phyloP scores from a whole-genome alignment of 2,329 filamentous ascomycete species.

The Thielaviopsis populi region DNA sequence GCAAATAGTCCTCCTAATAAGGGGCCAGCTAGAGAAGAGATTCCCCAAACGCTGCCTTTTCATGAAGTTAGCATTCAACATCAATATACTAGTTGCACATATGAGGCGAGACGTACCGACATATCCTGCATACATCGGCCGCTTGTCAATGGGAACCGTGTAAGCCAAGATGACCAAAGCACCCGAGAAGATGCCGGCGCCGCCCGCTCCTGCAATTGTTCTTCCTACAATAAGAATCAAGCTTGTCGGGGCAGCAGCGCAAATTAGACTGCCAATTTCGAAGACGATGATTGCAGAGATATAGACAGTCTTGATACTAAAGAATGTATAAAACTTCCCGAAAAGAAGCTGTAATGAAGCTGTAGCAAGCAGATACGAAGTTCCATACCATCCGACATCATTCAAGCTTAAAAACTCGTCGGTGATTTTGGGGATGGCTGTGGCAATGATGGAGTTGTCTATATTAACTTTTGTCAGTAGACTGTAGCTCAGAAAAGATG shows the following conservation, averaged over 20 bases:
- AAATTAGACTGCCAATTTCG: constrained; percentile 31
- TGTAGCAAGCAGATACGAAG: constrained; percentile 29
- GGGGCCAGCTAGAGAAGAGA: constrained; percentile 23
- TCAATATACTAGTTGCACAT: constrained; percentile 14
- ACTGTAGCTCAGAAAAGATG: neutral
- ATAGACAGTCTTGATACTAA: constrained; percentile 29
- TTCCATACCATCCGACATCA: constrained; percentile 37
- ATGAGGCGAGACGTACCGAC: constrained; percentile 6
- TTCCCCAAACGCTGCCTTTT: constrained; percentile 27
- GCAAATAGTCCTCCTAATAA: constrained; percentile 21
- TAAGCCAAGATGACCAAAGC: constrained; percentile 29
- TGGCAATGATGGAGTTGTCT: constrained; percentile 30
- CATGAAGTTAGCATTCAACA: constrained; percentile 19
- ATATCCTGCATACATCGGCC: constrained; percentile 26
- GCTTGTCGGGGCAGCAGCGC: constrained; percentile 24
- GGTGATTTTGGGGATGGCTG: constrained; percentile 31
- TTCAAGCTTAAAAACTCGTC: constrained; percentile 29
- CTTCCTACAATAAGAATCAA: constrained; percentile 25
- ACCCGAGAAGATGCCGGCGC: constrained; percentile 34
- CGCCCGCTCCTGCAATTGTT: constrained; percentile 27
- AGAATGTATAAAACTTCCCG: constrained; percentile 33
- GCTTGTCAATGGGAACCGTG: constrained; percentile 24
- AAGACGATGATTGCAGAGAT: constrained; percentile 28
- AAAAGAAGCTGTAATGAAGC: constrained; percentile 28
- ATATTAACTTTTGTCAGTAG: neutral